A percentile compares a stretch with the other conserved stretches of the same genome.
Evolutionary conservation across 768 basidiomycete genomes (phyloP).

Genomic region (Chalciporus pseudorubinellus): DNA sequence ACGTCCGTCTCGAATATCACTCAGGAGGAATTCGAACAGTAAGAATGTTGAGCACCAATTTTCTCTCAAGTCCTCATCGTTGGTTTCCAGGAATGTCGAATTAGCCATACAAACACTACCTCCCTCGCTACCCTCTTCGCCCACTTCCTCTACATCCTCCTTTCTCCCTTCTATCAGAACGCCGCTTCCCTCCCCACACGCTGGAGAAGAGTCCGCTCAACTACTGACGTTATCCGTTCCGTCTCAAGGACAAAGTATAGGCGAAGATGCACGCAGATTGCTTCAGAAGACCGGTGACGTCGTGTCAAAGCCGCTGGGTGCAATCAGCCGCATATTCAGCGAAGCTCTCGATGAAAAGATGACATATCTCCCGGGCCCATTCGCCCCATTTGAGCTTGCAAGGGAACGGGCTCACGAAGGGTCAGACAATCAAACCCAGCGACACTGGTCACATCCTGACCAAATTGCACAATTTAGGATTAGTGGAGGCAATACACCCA

Average conservation of each 20-base stretch:
- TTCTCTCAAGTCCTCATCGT: constrained; percentile 6
- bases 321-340: constrained; percentile 84
- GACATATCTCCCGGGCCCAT: constrained; percentile 64
- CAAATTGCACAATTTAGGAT: constrained; percentile 27
- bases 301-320: constrained; percentile 86
- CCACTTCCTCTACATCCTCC: constrained; percentile 35
- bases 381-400: constrained; percentile 64
- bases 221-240: constrained; percentile 64
- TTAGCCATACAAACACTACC: constrained; percentile 50
- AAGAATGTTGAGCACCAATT: constrained; percentile 14
- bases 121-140: constrained; percentile 29
- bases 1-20: constrained; percentile 91
- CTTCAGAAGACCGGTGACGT: constrained; percentile 90
- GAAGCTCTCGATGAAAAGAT: constrained; percentile 76
- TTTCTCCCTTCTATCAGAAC: constrained; percentile 37
- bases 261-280: constrained; percentile 76
- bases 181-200: constrained; percentile 45
- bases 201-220: constrained; percentile 88
- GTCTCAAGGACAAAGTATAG: constrained; percentile 28
- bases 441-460: constrained; percentile 43
- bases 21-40: constrained; percentile 90
- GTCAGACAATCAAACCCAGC: constrained; percentile 31
- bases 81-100: constrained; percentile 52
- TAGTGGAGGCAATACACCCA: constrained; percentile 42
- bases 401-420: constrained; percentile 46